Base-by-base conservation (phyloP, 257 asterid species). In the Solanum chiquidenum region DNA sequence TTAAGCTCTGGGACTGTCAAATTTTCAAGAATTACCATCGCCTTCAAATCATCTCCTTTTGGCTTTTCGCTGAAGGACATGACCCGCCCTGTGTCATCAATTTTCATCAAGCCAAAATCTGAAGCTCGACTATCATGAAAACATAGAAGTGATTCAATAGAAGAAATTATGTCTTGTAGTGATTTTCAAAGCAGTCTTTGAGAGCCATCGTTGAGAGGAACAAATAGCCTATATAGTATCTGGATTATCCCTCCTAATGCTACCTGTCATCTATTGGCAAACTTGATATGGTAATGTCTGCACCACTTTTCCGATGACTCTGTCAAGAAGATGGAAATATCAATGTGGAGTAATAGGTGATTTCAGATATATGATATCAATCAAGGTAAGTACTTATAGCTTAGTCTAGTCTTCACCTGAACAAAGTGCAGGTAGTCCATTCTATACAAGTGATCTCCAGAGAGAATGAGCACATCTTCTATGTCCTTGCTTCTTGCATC, bases 391-490 rank as follows among this genome's bases (percentile, higher is more conserved):
- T 69, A 23, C 11, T 38, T 2, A 62, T 10, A 27, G 29, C 27
- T 29, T 34, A 29, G 74, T 80, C 29, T 80, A 80, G 66, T 46
- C 66, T 77, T 85, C 92, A 94, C 99, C 93, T 95, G 98, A 88
- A 97, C 95, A 90, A 97, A 95, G 92, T 95, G 98, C 98, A 95
- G 91, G 76, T 95, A 97, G 90, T 97, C 99, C 99, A 97, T 97
- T 90, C 98, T 94, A 86, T 97, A 97, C 90, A 97, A 90, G 93
- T 97, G 99, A 92, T 97, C 99, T 40, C 99, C 99, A 9, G 99
- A 97, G 85, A 97, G 94, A 92, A 97, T 94, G 89, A 95, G 96
- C 88, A 97, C 98, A 90, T 97, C 98, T 93, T 95, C 99, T 37
- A 97, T 95, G 88, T 97, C 96, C 89, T 92, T 97, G 90, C 98